These are phyloP conservation scores for Aspergillus glaucus DNA, from an alignment of 2,329 filamentous ascomycete species.

Conservation along the genomic window DNA sequence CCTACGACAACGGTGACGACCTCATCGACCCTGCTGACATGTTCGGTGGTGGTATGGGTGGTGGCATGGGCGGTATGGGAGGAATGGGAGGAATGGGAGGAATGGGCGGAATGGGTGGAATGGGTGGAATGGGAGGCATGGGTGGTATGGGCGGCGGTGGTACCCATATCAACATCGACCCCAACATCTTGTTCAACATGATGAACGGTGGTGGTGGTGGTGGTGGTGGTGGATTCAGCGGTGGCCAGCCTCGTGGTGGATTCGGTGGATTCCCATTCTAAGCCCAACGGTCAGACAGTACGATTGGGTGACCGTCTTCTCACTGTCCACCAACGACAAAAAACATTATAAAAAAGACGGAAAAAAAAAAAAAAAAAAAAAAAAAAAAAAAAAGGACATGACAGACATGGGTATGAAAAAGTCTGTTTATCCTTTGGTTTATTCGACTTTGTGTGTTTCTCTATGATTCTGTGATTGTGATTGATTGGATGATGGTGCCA, in stretches of 20 bases:
- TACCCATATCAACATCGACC: slow-evolving; percentile 54
- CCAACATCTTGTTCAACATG: slow-evolving; percentile 76
- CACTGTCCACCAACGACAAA: not conserved
- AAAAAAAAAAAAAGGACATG: not conserved
- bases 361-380: not conserved
- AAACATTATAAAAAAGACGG: not conserved
- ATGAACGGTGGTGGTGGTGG: slow-evolving; percentile 57
- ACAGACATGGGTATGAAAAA: not conserved
- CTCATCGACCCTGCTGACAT: slow-evolving; percentile 82
- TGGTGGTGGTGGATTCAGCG: slow-evolving; percentile 37
- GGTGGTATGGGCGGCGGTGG: slow-evolving; percentile 53
- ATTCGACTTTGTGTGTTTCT: not conserved
- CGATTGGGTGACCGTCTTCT: not conserved
- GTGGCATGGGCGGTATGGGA: slow-evolving; percentile 30
- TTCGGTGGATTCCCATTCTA: slow-evolving; percentile 55
- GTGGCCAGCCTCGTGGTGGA: slow-evolving; percentile 39
- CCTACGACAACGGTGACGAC: slow-evolving; percentile 90
- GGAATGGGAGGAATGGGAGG: slow-evolving; percentile 53
- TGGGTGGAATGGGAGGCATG: slow-evolving; percentile 40
- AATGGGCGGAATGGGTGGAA: slow-evolving; percentile 49
- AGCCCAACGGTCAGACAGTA: slow-evolving; percentile 6
- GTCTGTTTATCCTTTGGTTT: not conserved
- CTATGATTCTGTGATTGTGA: not conserved
- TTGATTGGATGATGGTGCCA: slow-evolving; percentile 3
- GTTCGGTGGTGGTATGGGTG: slow-evolving; percentile 54